A percentile compares a stretch with the other conserved stretches of the same genome.
Evolutionary conservation across 139 green algal genomes (phyloP).

Genomic region (Nannochloris sp.): DNA sequence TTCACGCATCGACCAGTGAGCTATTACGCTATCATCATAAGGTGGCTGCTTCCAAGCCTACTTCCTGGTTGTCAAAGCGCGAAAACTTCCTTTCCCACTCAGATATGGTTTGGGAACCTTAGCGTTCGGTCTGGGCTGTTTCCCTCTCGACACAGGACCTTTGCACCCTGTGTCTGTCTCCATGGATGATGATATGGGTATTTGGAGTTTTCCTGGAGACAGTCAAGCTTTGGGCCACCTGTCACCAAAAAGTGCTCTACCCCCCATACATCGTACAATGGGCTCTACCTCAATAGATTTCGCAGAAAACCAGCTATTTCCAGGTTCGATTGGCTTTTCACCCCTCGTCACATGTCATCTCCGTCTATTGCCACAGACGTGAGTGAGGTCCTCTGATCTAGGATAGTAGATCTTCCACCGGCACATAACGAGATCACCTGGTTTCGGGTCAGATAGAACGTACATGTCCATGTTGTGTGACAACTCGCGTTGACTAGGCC

Average conservation of each 20-base stretch:
- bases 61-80: slow-evolving; percentile 41
- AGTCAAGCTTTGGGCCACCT: slow-evolving; percentile 36
- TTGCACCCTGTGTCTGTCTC: slow-evolving; percentile 46
- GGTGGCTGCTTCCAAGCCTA: slow-evolving; percentile 60
- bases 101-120: slow-evolving; percentile 50
- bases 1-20: slow-evolving; percentile 48
- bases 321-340: slow-evolving; percentile 59
- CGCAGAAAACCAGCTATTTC: slow-evolving; percentile 56
- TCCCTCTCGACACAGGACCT: slow-evolving; percentile 52
- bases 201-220: slow-evolving; percentile 54
- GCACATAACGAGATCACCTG: slow-evolving; percentile 52
- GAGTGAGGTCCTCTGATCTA: slow-evolving; percentile 43
- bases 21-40: slow-evolving; percentile 62
- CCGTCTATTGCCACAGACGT: slow-evolving; percentile 49
- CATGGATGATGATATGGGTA: slow-evolving; percentile 7
- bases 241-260: slow-evolving; percentile 46
- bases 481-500: slow-evolving; percentile 43
- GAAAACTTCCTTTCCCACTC: slow-evolving; percentile 50
- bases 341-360: slow-evolving; percentile 53
- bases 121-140: slow-evolving; percentile 52
- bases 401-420: slow-evolving; percentile 45
- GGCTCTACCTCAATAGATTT: slow-evolving; percentile 50
- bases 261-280: slow-evolving; percentile 18
- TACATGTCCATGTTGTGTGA: slow-evolving; percentile 25
- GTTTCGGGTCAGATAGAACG: slow-evolving; percentile 48